Percentiles rank a stretch among this genome's conserved stretches.
phyloP scores from a whole-genome alignment of 768 basidiomycete genomes.

The Multifurca ochricompacta region DNA sequence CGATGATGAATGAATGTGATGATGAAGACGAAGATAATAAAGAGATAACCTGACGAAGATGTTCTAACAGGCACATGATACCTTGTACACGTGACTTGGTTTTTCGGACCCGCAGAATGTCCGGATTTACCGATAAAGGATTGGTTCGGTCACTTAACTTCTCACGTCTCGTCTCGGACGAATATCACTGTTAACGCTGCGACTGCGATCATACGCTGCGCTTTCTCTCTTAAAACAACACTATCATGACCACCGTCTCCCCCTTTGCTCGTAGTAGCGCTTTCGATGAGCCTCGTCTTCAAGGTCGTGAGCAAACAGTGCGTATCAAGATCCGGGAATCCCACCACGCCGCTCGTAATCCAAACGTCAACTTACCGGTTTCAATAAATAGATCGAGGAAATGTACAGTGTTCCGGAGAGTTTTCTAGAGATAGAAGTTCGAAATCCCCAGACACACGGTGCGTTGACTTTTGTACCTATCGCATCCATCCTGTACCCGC shows the following conservation, averaged over 20 bases:
- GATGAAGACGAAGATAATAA: too few relatives aligned
- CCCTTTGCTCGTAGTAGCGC: slow-evolving; percentile 36
- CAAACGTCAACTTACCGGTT: neutral
- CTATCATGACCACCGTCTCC: slow-evolving; percentile 33
- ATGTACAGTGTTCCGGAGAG: slow-evolving; percentile 98
- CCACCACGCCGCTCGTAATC: neutral
- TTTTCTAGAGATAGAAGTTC: slow-evolving; percentile 94
- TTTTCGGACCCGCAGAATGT: too few relatives aligned
- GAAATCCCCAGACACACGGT: slow-evolving; percentile 97
- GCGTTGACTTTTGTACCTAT: slow-evolving; percentile 22
- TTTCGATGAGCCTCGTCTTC: slow-evolving; percentile 33
- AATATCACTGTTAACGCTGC: too few relatives aligned
- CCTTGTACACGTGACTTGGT: too few relatives aligned
- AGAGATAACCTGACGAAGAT: too few relatives aligned
- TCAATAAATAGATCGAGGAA: slow-evolving; percentile 85
- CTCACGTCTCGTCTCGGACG: too few relatives aligned
- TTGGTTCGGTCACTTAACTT: too few relatives aligned
- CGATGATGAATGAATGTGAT: too few relatives aligned
- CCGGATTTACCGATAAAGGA: too few relatives aligned
- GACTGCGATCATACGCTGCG: neutral
- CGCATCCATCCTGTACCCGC: neutral
- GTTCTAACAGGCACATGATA: too few relatives aligned
- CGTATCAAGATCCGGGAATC: slow-evolving; percentile 13
- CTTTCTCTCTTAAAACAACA: neutral
- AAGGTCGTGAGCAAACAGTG: slow-evolving; percentile 34